phyloP scores from a whole-genome alignment of 768 basidiomycete genomes.

The Saitozyma podzolica region DNA sequence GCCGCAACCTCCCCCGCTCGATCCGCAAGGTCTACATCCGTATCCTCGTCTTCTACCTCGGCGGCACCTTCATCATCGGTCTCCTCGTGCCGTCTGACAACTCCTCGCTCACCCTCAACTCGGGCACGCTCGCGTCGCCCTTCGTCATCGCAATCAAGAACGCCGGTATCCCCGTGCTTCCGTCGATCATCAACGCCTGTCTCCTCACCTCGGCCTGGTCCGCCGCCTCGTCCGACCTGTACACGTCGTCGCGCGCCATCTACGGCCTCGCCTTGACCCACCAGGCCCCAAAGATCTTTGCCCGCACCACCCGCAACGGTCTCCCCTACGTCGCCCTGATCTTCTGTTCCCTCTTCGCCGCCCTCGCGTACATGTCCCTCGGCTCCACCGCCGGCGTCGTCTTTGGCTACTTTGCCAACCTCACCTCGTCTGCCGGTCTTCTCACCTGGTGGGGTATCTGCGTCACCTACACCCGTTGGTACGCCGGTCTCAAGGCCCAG shows the following conservation, averaged over 20 bases:
- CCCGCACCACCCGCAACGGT: constrained; percentile 67
- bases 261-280: constrained; percentile 78
- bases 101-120: constrained; percentile 15
- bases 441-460: constrained; percentile 80
- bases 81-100: constrained; percentile 41
- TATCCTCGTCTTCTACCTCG: constrained; percentile 68
- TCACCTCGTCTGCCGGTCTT: constrained; percentile 61
- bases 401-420: constrained; percentile 74
- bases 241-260: constrained; percentile 73
- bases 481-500: constrained; percentile 76
- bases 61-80: constrained; percentile 41
- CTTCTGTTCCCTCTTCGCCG: constrained; percentile 65
- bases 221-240: constrained; percentile 83
- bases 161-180: constrained; percentile 82
- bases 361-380: constrained; percentile 75
- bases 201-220: constrained; percentile 90
- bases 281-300: constrained; percentile 80
- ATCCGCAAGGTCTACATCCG: constrained; percentile 70
- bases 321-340: constrained; percentile 73
- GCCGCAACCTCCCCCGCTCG: constrained; percentile 64
- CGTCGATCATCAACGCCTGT: constrained; percentile 64
- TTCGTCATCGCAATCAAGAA: constrained; percentile 77
- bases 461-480: constrained; percentile 77
- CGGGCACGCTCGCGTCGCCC: constrained; percentile 71
- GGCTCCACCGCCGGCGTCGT: constrained; percentile 67